Evolutionary conservation across 208 protist species (phyloP).

Genomic region (Acanthamoeba royreba): DNA sequence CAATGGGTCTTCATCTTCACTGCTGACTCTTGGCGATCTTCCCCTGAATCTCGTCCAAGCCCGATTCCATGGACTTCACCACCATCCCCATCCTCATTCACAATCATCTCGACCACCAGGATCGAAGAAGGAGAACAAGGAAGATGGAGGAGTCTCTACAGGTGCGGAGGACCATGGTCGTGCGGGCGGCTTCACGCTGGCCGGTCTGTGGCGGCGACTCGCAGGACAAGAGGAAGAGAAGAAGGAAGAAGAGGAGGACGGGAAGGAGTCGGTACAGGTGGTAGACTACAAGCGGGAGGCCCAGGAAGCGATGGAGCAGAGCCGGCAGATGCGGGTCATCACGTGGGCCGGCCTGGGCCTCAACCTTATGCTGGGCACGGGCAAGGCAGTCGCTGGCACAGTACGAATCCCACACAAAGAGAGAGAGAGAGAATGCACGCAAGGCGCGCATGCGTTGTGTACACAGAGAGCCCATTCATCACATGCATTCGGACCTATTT

Average conservation of each 20-base stretch:
- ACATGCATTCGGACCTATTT: neutral
- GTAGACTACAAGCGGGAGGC: neutral
- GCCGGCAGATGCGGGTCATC: conserved; percentile 7
- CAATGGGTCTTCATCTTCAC: no score
- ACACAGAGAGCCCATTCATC: neutral
- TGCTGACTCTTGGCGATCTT: neutral
- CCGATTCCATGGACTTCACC: neutral
- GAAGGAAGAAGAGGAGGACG: neutral
- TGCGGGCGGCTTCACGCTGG: neutral
- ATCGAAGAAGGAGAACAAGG: no score
- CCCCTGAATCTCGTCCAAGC: neutral
- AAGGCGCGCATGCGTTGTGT: neutral
- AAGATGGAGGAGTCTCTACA: no score
- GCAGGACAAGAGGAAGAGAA: neutral
- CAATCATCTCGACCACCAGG: no score
- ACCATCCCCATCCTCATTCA: neutral
- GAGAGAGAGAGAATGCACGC: no score
- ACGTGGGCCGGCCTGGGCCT: conserved; percentile 22
- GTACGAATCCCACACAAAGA: neutral
- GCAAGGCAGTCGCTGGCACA: conserved; percentile 6
- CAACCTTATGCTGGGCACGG: neutral
- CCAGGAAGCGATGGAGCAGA: neutral
- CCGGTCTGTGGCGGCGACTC: neutral
- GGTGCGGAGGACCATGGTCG: neutral
- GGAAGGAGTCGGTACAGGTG: neutral